Base-by-base conservation (phyloP, 2,329 filamentous ascomycete genomes). In the Penicillium sp. region DNA sequence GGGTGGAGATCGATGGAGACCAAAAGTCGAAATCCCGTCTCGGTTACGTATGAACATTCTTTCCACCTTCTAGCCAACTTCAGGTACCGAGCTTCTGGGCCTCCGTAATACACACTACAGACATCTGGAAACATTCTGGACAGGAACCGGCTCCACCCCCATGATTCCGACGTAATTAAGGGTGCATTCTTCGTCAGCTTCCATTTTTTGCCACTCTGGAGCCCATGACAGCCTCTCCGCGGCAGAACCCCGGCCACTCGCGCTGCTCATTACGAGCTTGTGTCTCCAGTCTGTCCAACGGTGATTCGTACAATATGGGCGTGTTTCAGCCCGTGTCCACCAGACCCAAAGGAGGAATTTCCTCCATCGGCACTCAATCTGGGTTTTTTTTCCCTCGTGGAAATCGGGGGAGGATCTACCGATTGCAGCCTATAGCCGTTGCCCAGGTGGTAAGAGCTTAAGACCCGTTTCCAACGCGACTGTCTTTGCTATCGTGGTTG, bases 1-100 rank as follows among this genome's bases (percentile, higher is more conserved):
- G 61, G 61, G 61, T 64, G 61, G 61, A 42, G 50, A 55, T n/a
- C n/a, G n/a, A 40, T 40, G 51, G 46, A 48, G 53, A 58, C 56
- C 47, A 43, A 45, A 47, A 42, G 34, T 22, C 47, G 36, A 56
- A 56, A 39, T 45, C 50, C n/a, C 38, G 61, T 58, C 55, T 59
- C 56, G 55, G 53, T 61, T 65, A 64, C 62, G 61, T 65, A 55
- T 58, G 59, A 63, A 62, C 62, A 64, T 65, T 65, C 62, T 62
- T 61, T 56, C 49, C 34, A 14, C 50, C 62, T 65, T 65, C 62
- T 65, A 65, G 62, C 55, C 53, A 52, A 56, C 58, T 61, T 55
- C 57, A 21, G 41, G 43, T 46, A 52, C 61, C 62, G 61, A 50
- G 41, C 46, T 9, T 18, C 43, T 56, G 60, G 61, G 58, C 42